These are phyloP conservation scores for Brassica juncea DNA, from an alignment of 345 rosid species.

Conservation along the genomic window DNA sequence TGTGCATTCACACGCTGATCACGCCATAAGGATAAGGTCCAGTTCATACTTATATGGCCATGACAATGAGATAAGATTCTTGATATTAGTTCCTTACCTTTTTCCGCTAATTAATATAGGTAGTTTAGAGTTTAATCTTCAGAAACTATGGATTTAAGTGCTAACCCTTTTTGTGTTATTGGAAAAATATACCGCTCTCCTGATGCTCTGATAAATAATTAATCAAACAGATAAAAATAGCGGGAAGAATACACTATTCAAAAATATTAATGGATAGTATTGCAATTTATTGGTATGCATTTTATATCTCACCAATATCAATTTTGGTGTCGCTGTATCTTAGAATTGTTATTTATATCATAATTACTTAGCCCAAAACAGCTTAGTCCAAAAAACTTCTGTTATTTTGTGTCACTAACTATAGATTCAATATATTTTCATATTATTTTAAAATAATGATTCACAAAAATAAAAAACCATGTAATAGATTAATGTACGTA, in stretches of 20 bases:
- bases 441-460: too few relatives aligned
- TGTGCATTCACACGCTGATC: constrained; percentile 25
- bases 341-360: background rate
- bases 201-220: background rate
- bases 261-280: background rate
- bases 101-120: background rate
- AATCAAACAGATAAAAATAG: background rate
- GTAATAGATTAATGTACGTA: background rate
- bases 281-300: background rate
- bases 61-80: constrained; percentile 20
- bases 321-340: background rate
- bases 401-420: background rate
- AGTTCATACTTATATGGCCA: background rate
- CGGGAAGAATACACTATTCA: background rate
- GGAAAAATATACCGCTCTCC: background rate
- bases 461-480: too few relatives aligned
- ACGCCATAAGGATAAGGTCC: constrained; percentile 18
- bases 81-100: background rate
- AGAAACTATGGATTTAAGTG: background rate
- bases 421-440: background rate
- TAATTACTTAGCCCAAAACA: background rate
- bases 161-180: background rate
- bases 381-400: background rate
- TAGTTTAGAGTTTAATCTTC: background rate
- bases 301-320: background rate